Base-by-base conservation (phyloP, 2,329 filamentous ascomycete genomes). In the Botrytis sinoallii region DNA sequence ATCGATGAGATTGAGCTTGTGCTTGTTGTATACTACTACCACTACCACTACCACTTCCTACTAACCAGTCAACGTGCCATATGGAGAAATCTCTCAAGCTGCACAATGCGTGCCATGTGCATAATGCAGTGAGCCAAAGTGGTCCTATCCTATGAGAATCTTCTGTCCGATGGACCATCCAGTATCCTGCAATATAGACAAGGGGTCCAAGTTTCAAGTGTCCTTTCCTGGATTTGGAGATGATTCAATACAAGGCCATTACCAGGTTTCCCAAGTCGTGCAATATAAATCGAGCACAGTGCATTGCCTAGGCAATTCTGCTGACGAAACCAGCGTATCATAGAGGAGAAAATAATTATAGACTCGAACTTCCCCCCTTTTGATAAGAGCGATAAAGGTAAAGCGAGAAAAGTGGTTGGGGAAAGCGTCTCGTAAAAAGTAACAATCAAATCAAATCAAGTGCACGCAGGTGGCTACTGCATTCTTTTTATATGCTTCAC, bases 181-280 rank as follows among this genome's bases (percentile, higher is more conserved):
- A 55, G 25, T 16, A 29, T 20, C 1, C 14, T 25, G 32, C n/a
- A n/a, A 40, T 35, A n/a, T 38, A 3, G n/a, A 67, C 44, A n/a
- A 38, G 64, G 64, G 25, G 25, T 52, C 22, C 9, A 38, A 38
- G 29, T 35, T 66, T 38, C 29, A 38, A n/a, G 46, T 57, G 52
- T 4, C 44, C 64, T 18, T 18, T 66, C 20, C n/a, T 52, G 64
- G 38, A 66, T 72, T 22, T 12, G 18, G 14, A 9, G 10, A 32
- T 9, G 32, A 44, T 57, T 18, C n/a, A 8, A 72, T 67, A 22
- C 70, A 72, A 72, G 70, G 70, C 70, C 20, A 22, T 59, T 72
- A 46, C 61, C 70, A 46, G 70, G 52, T 22, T 59, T 72, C 60
- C 61, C 70, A 38, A 48, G 38, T 22, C 48, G 40, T 22, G 44